These are phyloP conservation scores for Dendrobium huoshanense DNA, from an alignment of 106 monocot species.

Conservation along the genomic window DNA sequence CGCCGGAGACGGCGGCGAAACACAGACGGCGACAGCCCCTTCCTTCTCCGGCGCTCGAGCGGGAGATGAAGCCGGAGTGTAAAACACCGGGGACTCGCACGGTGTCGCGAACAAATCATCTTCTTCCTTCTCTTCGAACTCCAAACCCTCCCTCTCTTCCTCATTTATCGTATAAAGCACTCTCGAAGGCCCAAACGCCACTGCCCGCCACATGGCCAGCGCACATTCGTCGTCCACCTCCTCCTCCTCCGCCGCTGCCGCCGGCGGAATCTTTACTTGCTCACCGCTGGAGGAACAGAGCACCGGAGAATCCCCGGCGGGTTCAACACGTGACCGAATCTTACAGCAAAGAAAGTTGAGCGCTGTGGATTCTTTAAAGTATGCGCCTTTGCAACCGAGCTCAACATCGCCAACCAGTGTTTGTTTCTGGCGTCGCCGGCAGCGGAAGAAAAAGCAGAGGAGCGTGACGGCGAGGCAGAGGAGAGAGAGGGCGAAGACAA, in stretches of 20 bases:
- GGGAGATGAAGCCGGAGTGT: slow-evolving; percentile 5
- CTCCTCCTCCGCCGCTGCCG: neutral
- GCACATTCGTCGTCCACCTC: neutral
- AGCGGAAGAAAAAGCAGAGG: neutral
- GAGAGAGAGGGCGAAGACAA: neutral
- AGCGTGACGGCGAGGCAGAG: slow-evolving; percentile 1
- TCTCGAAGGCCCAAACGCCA: neutral
- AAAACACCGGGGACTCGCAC: neutral
- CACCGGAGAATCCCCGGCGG: neutral
- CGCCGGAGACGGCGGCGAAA: neutral
- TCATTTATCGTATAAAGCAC: slow-evolving; percentile 2
- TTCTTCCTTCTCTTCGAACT: neutral
- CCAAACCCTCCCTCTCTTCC: slow-evolving; percentile 4
- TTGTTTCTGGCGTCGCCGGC: neutral
- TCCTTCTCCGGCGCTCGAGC: neutral
- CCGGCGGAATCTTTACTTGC: neutral
- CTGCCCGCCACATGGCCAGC: neutral
- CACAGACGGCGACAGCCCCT: neutral
- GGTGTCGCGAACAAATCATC: neutral
- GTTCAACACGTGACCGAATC: neutral
- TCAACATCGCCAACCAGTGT: neutral
- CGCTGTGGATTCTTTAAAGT: too few species aligned
- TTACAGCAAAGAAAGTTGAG: neutral
- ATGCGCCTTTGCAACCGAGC: neutral
- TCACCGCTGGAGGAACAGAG: neutral